phyloP scores from a whole-genome alignment of 176 grass and related monocot genomes.

The Echinochloa phyllopogon region DNA sequence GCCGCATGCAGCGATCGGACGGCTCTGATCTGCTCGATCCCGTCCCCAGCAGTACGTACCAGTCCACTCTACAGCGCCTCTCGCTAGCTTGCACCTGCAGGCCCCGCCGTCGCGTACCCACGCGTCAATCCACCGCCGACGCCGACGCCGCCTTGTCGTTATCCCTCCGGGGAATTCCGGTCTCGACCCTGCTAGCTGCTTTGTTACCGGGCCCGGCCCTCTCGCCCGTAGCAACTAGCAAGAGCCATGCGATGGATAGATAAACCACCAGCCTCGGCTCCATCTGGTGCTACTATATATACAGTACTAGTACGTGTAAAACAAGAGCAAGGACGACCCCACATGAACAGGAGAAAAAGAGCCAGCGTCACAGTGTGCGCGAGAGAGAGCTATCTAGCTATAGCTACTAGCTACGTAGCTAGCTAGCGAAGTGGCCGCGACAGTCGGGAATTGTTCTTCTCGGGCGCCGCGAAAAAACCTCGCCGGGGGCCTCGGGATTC shows the following conservation, averaged over 20 bases:
- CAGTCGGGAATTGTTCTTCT: constrained; percentile 51
- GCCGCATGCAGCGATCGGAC: constrained; percentile 13
- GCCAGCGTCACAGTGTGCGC: background rate
- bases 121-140: constrained; percentile 24
- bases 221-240: background rate
- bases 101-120: background rate
- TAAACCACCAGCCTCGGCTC: background rate
- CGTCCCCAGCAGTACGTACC: background rate
- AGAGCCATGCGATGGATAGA: background rate
- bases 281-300: too few species aligned
- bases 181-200: too few species aligned
- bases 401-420: too few species aligned
- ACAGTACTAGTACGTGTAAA: too few species aligned
- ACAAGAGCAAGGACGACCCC: background rate
- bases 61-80: background rate
- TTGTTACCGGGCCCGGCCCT: too few species aligned
- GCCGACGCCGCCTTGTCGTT: constrained; percentile 22
- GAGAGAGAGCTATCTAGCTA: background rate
- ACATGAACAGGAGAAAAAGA: background rate
- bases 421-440: constrained; percentile 30
- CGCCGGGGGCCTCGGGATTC: constrained; percentile 36
- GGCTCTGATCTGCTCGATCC: background rate
- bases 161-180: constrained; percentile 36
- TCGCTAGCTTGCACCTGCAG: background rate
- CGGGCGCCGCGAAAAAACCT: constrained; percentile 22